Base-by-base conservation (phyloP, 2,329 filamentous ascomycete genomes). In the Rutstroemia sp. region DNA sequence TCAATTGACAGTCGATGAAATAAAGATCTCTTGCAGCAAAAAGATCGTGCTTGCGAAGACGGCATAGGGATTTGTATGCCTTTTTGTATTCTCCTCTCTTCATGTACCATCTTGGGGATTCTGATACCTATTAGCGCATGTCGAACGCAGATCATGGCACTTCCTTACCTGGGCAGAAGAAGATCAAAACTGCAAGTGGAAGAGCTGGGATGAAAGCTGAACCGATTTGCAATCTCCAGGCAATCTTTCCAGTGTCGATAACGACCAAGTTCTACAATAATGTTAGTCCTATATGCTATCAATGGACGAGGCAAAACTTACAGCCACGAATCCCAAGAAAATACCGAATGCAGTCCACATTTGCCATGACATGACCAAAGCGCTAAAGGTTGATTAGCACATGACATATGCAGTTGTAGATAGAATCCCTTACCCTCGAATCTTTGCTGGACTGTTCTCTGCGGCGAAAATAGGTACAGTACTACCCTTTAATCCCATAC, bases 351-450 rank as follows among this genome's bases (percentile, higher is more conserved):
- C 78, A 4, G 78, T 83, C 81, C 83, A 87, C 70, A 87, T 74
- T 71, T 92, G 86, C 88, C 88, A 92, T 59, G 84, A 85, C 88
- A 94, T 92, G 62, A 92, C 88, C 18, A 94, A 75, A 7, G 86
- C 79, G 57, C 79, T 42, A 42, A 9, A 18, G 39, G 6, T 8
- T 10, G 18, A 19, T n/a, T 42, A 19, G 16, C 18, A 42, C 6
- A 42, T 19, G 39, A 42, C 9, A 5, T 34, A 3, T 12, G 2
- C 30, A 14, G 12, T 4, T 34, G 10, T 14, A 34, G 10, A 34
- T 34, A 9, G 30, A 12, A 34, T 34, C 4, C 30, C 39, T 42
- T 42, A 42, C 39, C 44, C 79, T 52, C 79, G 74, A 58, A 82
- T 77, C 10, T 67, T 63, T 4, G 77, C 75, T 3, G 79, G 79